phyloP scores from a whole-genome alignment of 257 asterid species.

The Paulownia fortunei region DNA sequence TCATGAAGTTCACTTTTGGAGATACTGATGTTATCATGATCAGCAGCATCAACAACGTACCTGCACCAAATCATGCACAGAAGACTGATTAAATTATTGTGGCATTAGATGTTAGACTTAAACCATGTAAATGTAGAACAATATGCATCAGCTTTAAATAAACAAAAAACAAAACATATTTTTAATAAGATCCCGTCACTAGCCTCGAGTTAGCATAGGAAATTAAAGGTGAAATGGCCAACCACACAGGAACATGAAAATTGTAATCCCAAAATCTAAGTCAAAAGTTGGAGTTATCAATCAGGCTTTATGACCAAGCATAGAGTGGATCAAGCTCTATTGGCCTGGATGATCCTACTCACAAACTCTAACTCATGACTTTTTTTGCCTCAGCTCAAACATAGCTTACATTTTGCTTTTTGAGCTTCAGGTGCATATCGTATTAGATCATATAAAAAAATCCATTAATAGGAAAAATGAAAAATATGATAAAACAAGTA shows the following conservation, averaged over 20 bases:
- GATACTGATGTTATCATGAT: slow-evolving; percentile 78
- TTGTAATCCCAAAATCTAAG: not conserved
- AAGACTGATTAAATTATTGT: not conserved
- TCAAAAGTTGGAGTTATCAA: not conserved
- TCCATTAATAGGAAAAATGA: no score
- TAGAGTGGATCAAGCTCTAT: not conserved
- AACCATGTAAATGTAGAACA: not conserved
- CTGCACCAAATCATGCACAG: slow-evolving; percentile 50
- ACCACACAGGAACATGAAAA: not conserved
- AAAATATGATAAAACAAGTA: not conserved
- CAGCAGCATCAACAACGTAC: slow-evolving; percentile 98
- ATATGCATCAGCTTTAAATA: not conserved
- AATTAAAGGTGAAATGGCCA: not conserved
- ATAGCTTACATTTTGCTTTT: not conserved
- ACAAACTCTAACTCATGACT: not conserved
- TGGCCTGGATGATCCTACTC: not conserved
- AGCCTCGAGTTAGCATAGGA: not conserved
- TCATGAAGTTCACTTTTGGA: slow-evolving; percentile 92
- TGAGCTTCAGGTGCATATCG: not conserved
- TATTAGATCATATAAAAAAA: not conserved
- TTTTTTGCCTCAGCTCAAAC: not conserved
- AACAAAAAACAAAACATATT: not conserved
- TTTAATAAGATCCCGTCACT: not conserved
- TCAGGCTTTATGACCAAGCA: not conserved
- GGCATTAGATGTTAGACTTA: not conserved